Evolutionary conservation across 1,284 basidiomycete species (phyloP).

Genomic region (Rhodotorula sp.): DNA sequence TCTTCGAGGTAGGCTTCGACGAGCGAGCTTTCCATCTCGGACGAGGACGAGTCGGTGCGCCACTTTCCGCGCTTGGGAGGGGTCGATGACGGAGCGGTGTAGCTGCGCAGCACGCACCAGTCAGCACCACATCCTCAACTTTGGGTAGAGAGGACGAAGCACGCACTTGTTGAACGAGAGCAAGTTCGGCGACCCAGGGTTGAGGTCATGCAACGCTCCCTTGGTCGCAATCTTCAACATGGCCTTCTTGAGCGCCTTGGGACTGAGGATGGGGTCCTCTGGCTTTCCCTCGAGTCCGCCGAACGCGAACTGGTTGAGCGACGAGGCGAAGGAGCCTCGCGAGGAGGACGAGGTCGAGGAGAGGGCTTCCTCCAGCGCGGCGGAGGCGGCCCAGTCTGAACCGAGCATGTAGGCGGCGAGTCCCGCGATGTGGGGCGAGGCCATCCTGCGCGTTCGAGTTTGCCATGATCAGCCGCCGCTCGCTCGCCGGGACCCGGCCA

Average conservation of each 20-base stretch:
- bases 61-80: constrained; percentile 5
- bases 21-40: constrained; percentile 6
- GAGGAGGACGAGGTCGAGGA: constrained; percentile 2
- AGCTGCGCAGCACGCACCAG: constrained; percentile 72
- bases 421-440: constrained; percentile 64
- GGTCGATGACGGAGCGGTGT: constrained; percentile 6
- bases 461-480: not conserved
- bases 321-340: constrained; percentile 1
- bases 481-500: too few relatives aligned
- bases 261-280: constrained; percentile 55
- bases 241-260: constrained; percentile 71
- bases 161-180: constrained; percentile 71
- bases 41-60: not conserved
- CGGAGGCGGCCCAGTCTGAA: constrained; percentile 23
- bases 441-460: constrained; percentile 59
- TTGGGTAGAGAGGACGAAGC: constrained; percentile 1
- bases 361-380: constrained; percentile 23
- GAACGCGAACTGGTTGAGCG: constrained; percentile 53
- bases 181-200: constrained; percentile 64
- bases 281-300: constrained; percentile 32
- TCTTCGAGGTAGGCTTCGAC: constrained; percentile 30
- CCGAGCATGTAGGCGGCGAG: constrained; percentile 81
- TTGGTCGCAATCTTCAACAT: constrained; percentile 62
- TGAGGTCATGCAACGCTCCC: constrained; percentile 54
- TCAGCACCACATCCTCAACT: constrained; percentile 58